Conservation (phyloP, 768 basidiomycete species). For the Gymnopilus dilepis region DNA sequence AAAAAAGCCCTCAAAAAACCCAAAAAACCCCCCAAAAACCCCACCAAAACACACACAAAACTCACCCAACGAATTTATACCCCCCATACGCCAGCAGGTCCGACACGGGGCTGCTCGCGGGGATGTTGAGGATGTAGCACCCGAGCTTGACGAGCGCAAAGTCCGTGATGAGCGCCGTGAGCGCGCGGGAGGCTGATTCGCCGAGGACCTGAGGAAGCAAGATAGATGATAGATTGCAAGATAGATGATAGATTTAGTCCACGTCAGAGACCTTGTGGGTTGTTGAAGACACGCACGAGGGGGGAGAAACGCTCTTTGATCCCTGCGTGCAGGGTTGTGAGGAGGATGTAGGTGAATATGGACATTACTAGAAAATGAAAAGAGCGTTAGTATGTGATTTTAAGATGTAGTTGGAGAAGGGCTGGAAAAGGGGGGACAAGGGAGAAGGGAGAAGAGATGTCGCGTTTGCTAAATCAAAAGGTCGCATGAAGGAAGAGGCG, state of each 20-base stretch:
- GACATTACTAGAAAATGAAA: constrained; percentile 75
- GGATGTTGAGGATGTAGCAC: constrained; percentile 91
- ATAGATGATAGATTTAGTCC: not conserved
- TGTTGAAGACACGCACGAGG: constrained; percentile 39
- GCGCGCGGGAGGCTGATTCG: constrained; percentile 80
- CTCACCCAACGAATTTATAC: constrained; percentile 96
- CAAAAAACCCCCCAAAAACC: not conserved
- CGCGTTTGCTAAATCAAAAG: not conserved
- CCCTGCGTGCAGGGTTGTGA: constrained; percentile 86
- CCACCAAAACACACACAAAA: constrained; percentile 5
- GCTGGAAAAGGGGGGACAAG: not conserved
- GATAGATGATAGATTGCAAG: not conserved
- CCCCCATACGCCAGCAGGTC: constrained; percentile 93
- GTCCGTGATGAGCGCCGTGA: constrained; percentile 86
- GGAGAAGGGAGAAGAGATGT: no score
- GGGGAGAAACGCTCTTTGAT: constrained; percentile 86
- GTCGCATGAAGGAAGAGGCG: no score
- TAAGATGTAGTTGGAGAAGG: no score
- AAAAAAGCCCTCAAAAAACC: no score
- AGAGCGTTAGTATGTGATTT: not conserved
- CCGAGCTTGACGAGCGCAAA: constrained; percentile 89
- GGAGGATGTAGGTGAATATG: constrained; percentile 91
- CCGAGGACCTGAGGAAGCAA: constrained; percentile 65
- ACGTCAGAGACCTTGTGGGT: not conserved
- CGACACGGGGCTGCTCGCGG: constrained; percentile 68